These are phyloP conservation scores for Penicillium palitans DNA, from an alignment of 2,329 filamentous ascomycete genomes.

Conservation along the genomic window DNA sequence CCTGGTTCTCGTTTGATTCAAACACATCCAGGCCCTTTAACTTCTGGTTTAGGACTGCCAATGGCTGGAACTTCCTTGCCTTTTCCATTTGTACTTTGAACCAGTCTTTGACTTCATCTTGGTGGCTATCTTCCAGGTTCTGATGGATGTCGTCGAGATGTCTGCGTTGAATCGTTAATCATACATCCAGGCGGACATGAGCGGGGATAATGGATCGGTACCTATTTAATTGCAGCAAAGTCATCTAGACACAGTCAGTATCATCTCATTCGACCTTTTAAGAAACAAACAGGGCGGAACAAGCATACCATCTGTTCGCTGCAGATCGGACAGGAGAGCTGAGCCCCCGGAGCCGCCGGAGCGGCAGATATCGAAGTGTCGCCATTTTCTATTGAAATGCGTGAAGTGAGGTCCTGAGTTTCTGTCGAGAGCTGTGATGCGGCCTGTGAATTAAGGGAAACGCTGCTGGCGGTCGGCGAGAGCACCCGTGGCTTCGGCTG, in stretches of 20 bases:
- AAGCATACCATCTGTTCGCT: constrained; percentile 86
- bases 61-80: constrained; percentile 87
- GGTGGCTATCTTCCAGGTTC: constrained; percentile 81
- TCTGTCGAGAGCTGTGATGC: constrained; percentile 69
- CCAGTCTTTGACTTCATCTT: constrained; percentile 96
- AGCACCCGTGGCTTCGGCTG: constrained; percentile 49
- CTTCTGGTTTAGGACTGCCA: constrained; percentile 90
- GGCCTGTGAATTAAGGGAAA: constrained; percentile 73
- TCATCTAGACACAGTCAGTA: constrained; percentile 60
- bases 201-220: constrained; percentile 33
- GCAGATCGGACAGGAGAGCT: constrained; percentile 94
- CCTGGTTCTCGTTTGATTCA: constrained; percentile 76
- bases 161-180: constrained; percentile 44
- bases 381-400: constrained; percentile 69
- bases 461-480: constrained; percentile 68
- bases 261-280: neutral
- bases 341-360: constrained; percentile 60
- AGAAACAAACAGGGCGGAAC: neutral
- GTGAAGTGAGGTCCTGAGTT: constrained; percentile 75
- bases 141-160: constrained; percentile 87
- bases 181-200: neutral
- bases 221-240: constrained; percentile 87
- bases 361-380: constrained; percentile 50
- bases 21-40: constrained; percentile 90
- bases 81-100: constrained; percentile 93